Conservation (phyloP, 371 early-diverging fungal species). For the Sporodiniella umbellata region DNA sequence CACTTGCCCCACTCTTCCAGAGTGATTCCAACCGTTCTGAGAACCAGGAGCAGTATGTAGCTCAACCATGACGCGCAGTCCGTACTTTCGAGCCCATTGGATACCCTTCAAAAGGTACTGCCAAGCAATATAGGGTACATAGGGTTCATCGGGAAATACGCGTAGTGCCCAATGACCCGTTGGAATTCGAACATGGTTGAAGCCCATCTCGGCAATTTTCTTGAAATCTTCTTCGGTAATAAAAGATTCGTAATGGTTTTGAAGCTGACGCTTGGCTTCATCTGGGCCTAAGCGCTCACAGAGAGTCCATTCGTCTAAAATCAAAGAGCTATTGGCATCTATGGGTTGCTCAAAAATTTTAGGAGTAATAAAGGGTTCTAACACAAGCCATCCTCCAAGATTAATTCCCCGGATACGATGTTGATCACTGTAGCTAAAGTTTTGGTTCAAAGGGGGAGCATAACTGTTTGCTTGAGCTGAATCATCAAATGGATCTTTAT, state of each 20-base stretch:
- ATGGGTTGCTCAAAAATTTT: constrained; percentile 58
- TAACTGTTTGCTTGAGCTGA: constrained; percentile 27
- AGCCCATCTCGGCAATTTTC: constrained; percentile 57
- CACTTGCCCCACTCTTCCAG: constrained; percentile 46
- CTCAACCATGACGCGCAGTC: constrained; percentile 71
- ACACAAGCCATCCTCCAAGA: constrained; percentile 70
- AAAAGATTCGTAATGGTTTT: constrained; percentile 63
- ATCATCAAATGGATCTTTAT: constrained; percentile 28
- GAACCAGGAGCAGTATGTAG: constrained; percentile 77
- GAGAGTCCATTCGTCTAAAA: constrained; percentile 67
- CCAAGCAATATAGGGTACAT: constrained; percentile 52
- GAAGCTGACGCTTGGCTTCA: constrained; percentile 48
- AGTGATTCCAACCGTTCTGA: constrained; percentile 79
- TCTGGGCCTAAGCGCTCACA: constrained; percentile 56
- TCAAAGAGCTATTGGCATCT: background rate
- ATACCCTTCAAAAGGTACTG: constrained; percentile 58
- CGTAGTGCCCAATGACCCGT: constrained; percentile 72
- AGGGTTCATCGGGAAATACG: constrained; percentile 46
- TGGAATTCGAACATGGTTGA: constrained; percentile 78
- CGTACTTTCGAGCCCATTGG: constrained; percentile 67
- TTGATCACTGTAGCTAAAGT: constrained; percentile 52
- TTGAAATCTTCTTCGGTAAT: constrained; percentile 69
- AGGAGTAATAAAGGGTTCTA: constrained; percentile 75
- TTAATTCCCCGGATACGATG: constrained; percentile 69
- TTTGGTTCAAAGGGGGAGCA: constrained; percentile 46